Conservation (phyloP, 2,329 filamentous ascomycete species). For the Colletotrichum karsti region DNA sequence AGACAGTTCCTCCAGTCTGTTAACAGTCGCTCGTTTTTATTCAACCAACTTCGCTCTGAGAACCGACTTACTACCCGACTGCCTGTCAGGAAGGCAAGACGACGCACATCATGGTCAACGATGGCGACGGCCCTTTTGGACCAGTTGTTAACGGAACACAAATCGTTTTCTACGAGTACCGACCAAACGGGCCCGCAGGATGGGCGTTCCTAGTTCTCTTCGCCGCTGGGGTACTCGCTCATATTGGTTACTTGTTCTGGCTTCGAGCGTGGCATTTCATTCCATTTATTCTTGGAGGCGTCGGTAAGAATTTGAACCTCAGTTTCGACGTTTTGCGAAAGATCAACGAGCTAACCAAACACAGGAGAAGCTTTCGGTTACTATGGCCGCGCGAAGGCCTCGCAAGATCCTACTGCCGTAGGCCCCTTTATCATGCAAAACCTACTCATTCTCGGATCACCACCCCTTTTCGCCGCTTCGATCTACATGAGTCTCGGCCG, state of each 20-base stretch:
- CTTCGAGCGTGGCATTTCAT: slow-evolving; percentile 10
- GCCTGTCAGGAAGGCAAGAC: no score
- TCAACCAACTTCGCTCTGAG: not conserved
- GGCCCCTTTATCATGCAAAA: slow-evolving; percentile 46
- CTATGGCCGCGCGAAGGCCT: slow-evolving; percentile 14
- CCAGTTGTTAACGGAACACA: slow-evolving; percentile 22
- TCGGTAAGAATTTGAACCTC: not conserved
- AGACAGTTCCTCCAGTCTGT: not conserved
- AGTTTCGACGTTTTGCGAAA: no score
- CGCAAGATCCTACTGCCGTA: not conserved
- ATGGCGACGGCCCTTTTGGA: slow-evolving; percentile 9
- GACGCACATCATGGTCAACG: slow-evolving; percentile 4
- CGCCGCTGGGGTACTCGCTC: not conserved
- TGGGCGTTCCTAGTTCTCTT: slow-evolving; percentile 26
- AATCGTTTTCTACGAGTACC: slow-evolving; percentile 20
- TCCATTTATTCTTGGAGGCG: slow-evolving; percentile 4
- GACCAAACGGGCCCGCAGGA: not conserved
- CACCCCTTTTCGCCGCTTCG: slow-evolving; percentile 48
- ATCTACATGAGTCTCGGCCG: slow-evolving; percentile 52
- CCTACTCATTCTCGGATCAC: slow-evolving; percentile 46
- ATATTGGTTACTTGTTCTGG: slow-evolving; percentile 3
- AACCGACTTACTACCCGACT: no score
- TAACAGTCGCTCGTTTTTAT: not conserved
- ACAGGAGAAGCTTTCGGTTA: slow-evolving; percentile 27
- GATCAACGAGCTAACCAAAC: not conserved